Evolutionary conservation across 441 rosid genomes (phyloP), one percentile per base, ranked within the genome.

Genomic region (Arabidopsis lyrata): DNA sequence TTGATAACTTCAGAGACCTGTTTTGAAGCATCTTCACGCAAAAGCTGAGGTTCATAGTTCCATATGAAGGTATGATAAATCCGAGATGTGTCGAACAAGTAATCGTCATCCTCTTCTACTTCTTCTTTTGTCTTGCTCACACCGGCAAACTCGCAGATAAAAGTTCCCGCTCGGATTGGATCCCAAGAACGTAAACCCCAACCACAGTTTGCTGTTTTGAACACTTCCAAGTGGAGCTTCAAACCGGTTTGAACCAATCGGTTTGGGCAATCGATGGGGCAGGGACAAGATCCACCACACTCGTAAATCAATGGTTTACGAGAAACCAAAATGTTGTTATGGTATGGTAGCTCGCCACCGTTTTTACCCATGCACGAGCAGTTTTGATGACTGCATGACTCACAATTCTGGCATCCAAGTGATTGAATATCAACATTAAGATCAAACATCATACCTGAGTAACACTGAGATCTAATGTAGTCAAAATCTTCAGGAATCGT

Each of bases 141-240:
- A 13, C 88, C 88, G 13, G 81, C 80, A 76, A 80, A 85, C 48
- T 83, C 86, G 48, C 86, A 85, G 7, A 85, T 83, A 63, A 80
- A 81, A 15, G 81, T 72, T 16, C 87, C 87, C 0, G 81, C 81
- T 32, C 87, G 81, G 32, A 86, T 80, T 0, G 82, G 80, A 49
- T 86, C 87, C 84, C 3, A 73, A 4, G 66, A 35, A 15, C 60
- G 72, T 27, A 73, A 64, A 1, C 77, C 77, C 77, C 77, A 73
- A 16, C 71, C 71, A 0, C 72, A 14, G 0, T 47, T 54, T 45
- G 38, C 2, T 1, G 77, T 65, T 44, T 47, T 73, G 5, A 64
- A 65, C 57, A 64, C 52, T 16, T 73, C 66, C 8, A 65, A 0
- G 2, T 11, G 44, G 15, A 65, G 6, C 2, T 36, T 73, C 60